Percentiles rank a stretch among this genome's conserved stretches.
Conservation (phyloP, 2,329 filamentous ascomycete species). For the Colletotrichum siamense region DNA sequence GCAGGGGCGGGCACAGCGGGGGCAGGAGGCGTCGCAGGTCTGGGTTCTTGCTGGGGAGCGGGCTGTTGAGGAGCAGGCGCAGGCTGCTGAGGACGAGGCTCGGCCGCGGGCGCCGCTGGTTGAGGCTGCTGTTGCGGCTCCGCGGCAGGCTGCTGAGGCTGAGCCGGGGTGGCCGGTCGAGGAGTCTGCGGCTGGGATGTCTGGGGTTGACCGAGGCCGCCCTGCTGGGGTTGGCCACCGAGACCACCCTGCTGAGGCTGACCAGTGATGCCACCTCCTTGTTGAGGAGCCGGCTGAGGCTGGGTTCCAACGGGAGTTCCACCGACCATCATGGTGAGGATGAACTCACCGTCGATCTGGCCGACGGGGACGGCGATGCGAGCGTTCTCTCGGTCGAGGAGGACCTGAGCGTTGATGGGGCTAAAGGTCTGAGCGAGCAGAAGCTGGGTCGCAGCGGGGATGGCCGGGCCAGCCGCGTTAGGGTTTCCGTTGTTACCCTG, state of each 20-base stretch:
- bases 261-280: background rate
- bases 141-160: background rate
- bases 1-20: background rate
- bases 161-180: background rate
- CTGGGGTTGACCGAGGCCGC: background rate
- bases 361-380: conserved; percentile 25
- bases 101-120: background rate
- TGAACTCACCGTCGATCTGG: conserved; percentile 27
- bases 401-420: conserved; percentile 20
- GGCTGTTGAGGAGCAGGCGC: background rate
- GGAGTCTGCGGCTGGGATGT: background rate
- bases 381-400: conserved; percentile 23
- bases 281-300: conserved; percentile 8
- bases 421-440: conserved; percentile 26
- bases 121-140: background rate
- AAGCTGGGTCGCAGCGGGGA: conserved; percentile 24
- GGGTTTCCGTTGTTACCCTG: background rate
- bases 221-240: background rate
- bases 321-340: conserved; percentile 25
- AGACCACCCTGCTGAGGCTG: background rate
- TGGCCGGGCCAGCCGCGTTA: background rate
- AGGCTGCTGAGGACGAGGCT: background rate
- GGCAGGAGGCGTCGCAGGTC: background rate
- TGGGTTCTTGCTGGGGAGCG: background rate
- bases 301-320: conserved; percentile 13